Percentiles rank a stretch among this genome's conserved stretches.
phyloP scores from a whole-genome alignment of 768 basidiomycete genomes.

The Mycena vitilis region DNA sequence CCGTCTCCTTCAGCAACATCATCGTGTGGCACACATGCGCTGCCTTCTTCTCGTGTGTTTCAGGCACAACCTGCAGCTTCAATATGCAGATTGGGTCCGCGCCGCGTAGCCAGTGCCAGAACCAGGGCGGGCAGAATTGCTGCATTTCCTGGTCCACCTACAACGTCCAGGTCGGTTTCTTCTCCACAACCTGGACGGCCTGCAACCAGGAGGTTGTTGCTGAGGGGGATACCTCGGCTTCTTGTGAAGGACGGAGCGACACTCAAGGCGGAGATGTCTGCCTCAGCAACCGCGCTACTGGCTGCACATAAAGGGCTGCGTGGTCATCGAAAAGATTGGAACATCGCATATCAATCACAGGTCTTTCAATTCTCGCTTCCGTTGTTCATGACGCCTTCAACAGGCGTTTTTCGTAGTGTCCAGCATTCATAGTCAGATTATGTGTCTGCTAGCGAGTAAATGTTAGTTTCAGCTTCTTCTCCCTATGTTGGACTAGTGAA shows the following conservation, averaged over 20 bases:
- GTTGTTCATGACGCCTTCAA: conserved; percentile 11
- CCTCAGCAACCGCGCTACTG: conserved; percentile 24
- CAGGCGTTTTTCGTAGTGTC: conserved; percentile 10
- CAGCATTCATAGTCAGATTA: conserved; percentile 10
- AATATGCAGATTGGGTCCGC: conserved; percentile 13
- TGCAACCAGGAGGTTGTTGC: conserved; percentile 21
- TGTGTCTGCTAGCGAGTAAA: conserved; percentile 11
- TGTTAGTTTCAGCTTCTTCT: no score
- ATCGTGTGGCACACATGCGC: conserved; percentile 15
- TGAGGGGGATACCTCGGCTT: conserved; percentile 19
- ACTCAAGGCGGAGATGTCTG: conserved; percentile 19
- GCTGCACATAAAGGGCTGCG: conserved; percentile 14
- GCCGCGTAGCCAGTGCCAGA: conserved; percentile 23
- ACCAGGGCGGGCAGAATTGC: conserved; percentile 23
- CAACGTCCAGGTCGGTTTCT: conserved; percentile 18
- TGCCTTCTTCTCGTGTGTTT: conserved; percentile 20
- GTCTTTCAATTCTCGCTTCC: conserved; percentile 4
- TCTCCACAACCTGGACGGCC: conserved; percentile 19
- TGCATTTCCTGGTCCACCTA: conserved; percentile 24
- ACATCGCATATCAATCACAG: conserved; percentile 5
- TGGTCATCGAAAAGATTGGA: conserved; percentile 8
- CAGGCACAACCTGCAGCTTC: conserved; percentile 20
- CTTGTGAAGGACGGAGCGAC: conserved; percentile 16
- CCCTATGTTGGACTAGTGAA: no score
- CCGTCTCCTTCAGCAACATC: conserved; percentile 14